Evolutionary conservation across 371 early-diverging fungal species (phyloP).

Genomic region (Rhizopus arrhizus): DNA sequence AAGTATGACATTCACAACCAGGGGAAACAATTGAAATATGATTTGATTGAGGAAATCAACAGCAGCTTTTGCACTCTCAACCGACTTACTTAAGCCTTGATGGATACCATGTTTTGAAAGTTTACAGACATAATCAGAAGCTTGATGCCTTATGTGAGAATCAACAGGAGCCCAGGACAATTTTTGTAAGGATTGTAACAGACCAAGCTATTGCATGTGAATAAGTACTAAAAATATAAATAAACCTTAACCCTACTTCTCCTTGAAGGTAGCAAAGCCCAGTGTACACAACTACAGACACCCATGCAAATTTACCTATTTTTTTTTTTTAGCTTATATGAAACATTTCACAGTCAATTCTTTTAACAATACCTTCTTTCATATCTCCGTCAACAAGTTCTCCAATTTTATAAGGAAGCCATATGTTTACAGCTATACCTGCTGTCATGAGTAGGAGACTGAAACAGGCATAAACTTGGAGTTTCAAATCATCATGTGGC

Average conservation of each 20-base stretch:
- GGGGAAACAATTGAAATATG: constrained; percentile 86
- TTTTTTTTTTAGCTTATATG: not conserved
- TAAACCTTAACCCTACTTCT: constrained; percentile 25
- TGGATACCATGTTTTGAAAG: constrained; percentile 84
- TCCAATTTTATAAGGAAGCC: constrained; percentile 82
- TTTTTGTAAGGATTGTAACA: constrained; percentile 75
- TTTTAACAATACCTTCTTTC: constrained; percentile 23
- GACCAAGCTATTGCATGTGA: constrained; percentile 51
- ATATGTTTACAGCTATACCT: constrained; percentile 80
- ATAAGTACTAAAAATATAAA: not conserved
- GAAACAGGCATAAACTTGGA: constrained; percentile 71
- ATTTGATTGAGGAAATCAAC: constrained; percentile 67
- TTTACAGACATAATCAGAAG: constrained; percentile 79
- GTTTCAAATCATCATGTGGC: constrained; percentile 68
- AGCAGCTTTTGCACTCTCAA: constrained; percentile 13
- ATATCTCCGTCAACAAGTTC: constrained; percentile 65
- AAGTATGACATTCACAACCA: constrained; percentile 80
- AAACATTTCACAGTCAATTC: not conserved
- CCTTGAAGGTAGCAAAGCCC: constrained; percentile 77
- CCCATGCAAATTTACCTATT: constrained; percentile 54
- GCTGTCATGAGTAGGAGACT: constrained; percentile 69
- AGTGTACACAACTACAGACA: constrained; percentile 69
- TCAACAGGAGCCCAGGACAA: constrained; percentile 88
- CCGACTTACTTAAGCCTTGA: constrained; percentile 85
- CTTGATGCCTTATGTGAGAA: constrained; percentile 80